These are phyloP conservation scores for Silene vulgaris DNA, from an alignment of 179 eudicot species.

Conservation along the genomic window DNA sequence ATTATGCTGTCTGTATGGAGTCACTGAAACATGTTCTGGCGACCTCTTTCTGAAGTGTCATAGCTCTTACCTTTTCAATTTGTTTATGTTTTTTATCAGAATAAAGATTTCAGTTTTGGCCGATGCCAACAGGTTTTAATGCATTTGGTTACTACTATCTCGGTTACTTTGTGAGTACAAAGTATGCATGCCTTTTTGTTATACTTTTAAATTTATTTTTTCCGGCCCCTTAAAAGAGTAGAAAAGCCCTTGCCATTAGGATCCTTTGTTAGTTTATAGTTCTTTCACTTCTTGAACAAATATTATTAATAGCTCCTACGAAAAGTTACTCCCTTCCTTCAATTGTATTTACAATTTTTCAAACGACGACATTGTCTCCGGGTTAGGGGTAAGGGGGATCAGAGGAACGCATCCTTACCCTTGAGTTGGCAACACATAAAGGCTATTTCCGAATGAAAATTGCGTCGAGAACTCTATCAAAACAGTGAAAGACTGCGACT, in stretches of 20 bases:
- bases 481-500: too few species aligned
- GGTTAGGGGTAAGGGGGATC: too few species aligned
- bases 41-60: constrained; percentile 7
- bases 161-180: not conserved
- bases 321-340: not conserved
- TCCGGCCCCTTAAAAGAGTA: not conserved
- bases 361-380: too few species aligned
- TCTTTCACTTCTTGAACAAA: not conserved
- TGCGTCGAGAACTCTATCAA: too few species aligned
- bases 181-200: not conserved
- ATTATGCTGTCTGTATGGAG: constrained; percentile 1
- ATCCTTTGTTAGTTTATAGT: not conserved
- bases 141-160: constrained; percentile 2
- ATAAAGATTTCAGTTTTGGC: constrained; percentile 3
- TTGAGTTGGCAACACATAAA: too few species aligned
- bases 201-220: not conserved
- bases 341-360: not conserved
- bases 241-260: not conserved
- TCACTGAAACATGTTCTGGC: not conserved
- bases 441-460: too few species aligned
- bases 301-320: not conserved
- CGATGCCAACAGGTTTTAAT: constrained; percentile 9
- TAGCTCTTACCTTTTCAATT: not conserved
- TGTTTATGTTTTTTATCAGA: not conserved
- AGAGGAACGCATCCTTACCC: too few species aligned